Evolutionary conservation across 1,284 basidiomycete genomes (phyloP), one percentile per base, ranked within the genome.

Genomic region (Irpex sp.): DNA sequence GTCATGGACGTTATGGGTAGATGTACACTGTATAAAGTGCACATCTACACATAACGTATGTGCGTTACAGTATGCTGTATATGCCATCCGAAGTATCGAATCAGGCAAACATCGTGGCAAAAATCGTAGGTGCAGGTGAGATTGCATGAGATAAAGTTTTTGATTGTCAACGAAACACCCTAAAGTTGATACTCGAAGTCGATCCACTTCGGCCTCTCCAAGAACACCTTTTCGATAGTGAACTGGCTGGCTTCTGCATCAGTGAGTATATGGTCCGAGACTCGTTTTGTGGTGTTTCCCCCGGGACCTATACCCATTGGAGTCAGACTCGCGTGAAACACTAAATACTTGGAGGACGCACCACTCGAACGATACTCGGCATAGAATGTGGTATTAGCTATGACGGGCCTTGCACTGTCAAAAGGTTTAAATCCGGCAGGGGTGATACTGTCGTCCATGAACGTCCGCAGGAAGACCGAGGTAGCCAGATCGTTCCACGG

Each of bases 401-500:
- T 82, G 1, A 76, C 72, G 0, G 74, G 76, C 54, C 83, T 77
- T 9, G 75, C 77, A 62, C 76, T 76, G 63, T 75, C 74, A 65
- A 84, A 88, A 0, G 84, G 75, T 1, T 71, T 81, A 74, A 81
- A 89, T 1, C 87, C 85, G 9, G 68, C 74, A 0, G 84, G 79
- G 6, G 75, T 60, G 51, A 89, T 78, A 63, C 79, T 85, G 1
- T 83, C 76, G 60, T 88, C 87, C 87, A 89, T 89, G 66, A 78
- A 82, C 0, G 79, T 86, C 4, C 71, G 71, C 1, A 86, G 68
- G 65, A 75, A 88, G 0, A 88, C 81, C 0, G 83, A 81, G 0
- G 81, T 79, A 0, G 87, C 82, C 8, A 85, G 71, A 60, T 83
- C 78, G 68, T 87, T 87, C 87, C 87, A 89, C 0, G 87, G 86